Evolutionary conservation across 495 filamentous ascomycete species (phyloP), one percentile per base, ranked within the genome.

Genomic region (Acidomyces sp.): DNA sequence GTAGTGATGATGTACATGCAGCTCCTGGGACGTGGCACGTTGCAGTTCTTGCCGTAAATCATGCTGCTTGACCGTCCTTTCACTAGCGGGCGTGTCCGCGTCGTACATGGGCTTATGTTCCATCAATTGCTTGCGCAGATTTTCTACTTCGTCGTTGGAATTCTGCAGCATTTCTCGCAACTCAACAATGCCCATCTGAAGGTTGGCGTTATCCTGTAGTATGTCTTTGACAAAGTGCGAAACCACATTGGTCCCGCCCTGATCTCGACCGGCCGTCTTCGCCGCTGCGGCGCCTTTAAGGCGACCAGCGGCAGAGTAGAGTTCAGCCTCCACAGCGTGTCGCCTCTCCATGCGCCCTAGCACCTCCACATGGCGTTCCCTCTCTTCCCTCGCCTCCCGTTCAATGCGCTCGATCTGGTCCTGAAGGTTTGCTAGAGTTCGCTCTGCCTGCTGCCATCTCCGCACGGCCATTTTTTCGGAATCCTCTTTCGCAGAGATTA

Each of bases 141-240:
- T 74, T 55, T 93, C 80, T 6, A 95, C 85, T 57, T 95, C 88
- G 52, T 93, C 78, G 55, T 95, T 92, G n/a, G 87, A 92, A 52
- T 72, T 85, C 46, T 82, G 71, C 19, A 97, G 68, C 80, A 95
- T 78, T 56, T 93, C 87, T 13, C 88, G 70, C 24, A 97, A 63
- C 59, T 97, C 88, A 37, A 83, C 75, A 36, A 94, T 86, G 6
- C 82, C 85, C 39, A 85, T 69, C 55, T 95, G 88, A 34, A 97
- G 64, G 49, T 85, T 92, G 11, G 84, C 84, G 55, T 97, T 97
- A 55, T 97, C 88, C 53, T 92, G 82, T 25, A 97, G 61, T 32
- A 97, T 86, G 52, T 95, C 88, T 54, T 85, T 85, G 40, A 97
- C 88, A 45, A 97, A 95, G 52, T 85, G 81, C 24, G 82, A 86